Conservation (phyloP, 1,284 basidiomycete genomes). For the Pterula multifida region DNA sequence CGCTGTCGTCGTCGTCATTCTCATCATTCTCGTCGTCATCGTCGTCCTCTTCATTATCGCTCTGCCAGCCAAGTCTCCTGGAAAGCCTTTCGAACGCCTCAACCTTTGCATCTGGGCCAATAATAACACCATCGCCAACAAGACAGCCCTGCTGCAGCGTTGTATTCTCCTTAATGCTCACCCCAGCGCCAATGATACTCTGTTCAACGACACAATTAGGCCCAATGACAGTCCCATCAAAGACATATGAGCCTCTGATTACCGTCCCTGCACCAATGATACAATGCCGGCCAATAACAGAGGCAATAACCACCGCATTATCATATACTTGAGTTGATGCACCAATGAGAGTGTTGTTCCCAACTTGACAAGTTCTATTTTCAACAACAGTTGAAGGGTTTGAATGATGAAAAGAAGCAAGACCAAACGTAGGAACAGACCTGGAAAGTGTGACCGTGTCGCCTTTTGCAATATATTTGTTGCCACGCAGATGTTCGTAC, state of each 20-base stretch:
- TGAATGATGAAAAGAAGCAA: constrained; percentile 4
- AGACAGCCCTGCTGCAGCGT: constrained; percentile 59
- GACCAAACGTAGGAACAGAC: constrained; percentile 24
- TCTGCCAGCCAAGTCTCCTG: constrained; percentile 21
- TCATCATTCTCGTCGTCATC: constrained; percentile 22
- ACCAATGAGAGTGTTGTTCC: constrained; percentile 76
- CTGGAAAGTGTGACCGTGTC: constrained; percentile 65
- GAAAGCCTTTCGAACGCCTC: constrained; percentile 65
- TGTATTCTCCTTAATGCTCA: constrained; percentile 57
- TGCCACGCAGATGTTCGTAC: constrained; percentile 78
- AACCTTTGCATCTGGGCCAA: constrained; percentile 66
- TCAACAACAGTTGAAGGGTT: constrained; percentile 15
- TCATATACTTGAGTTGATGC: constrained; percentile 53
- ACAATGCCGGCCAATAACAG: constrained; percentile 70
- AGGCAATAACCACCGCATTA: constrained; percentile 49
- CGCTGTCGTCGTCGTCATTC: constrained; percentile 10
- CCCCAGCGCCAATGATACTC: constrained; percentile 73
- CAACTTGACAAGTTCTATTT: constrained; percentile 62
- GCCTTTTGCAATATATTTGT: constrained; percentile 76
- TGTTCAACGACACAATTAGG: constrained; percentile 61
- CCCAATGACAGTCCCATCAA: constrained; percentile 73
- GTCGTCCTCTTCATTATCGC: constrained; percentile 11
- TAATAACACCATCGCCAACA: constrained; percentile 67
- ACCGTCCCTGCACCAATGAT: constrained; percentile 50
- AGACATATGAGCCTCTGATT: constrained; percentile 71